Conservation (phyloP, 2,329 filamentous ascomycete species). For the Trichoderma atroviride region DNA sequence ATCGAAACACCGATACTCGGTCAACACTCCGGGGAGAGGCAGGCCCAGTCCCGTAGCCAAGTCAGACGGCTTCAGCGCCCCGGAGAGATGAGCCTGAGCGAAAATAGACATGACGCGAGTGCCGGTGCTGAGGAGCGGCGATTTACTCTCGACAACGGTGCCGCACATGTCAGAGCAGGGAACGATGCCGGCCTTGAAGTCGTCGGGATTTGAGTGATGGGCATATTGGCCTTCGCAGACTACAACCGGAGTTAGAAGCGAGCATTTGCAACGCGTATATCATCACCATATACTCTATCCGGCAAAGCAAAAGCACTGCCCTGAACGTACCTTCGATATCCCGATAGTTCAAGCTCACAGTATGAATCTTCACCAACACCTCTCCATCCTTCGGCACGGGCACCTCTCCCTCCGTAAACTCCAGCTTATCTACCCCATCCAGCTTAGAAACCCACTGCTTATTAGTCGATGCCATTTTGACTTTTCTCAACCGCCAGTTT, state of each 20-base stretch:
- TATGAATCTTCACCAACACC: constrained; percentile 51
- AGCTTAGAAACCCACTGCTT: constrained; percentile 59
- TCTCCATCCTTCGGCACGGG: constrained; percentile 54
- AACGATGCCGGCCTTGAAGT: constrained; percentile 48
- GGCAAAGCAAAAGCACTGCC: neutral
- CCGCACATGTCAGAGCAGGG: constrained; percentile 74
- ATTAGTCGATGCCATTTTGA: constrained; percentile 28
- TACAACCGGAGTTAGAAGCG: constrained; percentile 34
- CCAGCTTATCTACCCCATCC: constrained; percentile 59
- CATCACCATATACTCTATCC: neutral
- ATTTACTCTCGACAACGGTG: constrained; percentile 49
- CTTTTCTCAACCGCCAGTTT: neutral
- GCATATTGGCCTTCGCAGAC: constrained; percentile 68
- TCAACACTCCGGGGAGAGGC: constrained; percentile 60
- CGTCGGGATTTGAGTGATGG: constrained; percentile 51
- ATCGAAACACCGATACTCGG: constrained; percentile 62
- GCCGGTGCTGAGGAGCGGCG: constrained; percentile 52
- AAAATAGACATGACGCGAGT: constrained; percentile 71
- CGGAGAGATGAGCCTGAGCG: constrained; percentile 58
- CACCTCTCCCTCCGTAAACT: constrained; percentile 47
- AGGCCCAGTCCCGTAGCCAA: constrained; percentile 62
- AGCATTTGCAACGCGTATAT: neutral
- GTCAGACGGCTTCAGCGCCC: constrained; percentile 60
- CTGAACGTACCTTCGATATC: constrained; percentile 49
- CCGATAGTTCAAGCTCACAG: constrained; percentile 54